A percentile compares a stretch with the other conserved stretches of the same genome.
Conservation (phyloP, 2,329 filamentous ascomycete genomes). For the Verticillium nubilum region DNA sequence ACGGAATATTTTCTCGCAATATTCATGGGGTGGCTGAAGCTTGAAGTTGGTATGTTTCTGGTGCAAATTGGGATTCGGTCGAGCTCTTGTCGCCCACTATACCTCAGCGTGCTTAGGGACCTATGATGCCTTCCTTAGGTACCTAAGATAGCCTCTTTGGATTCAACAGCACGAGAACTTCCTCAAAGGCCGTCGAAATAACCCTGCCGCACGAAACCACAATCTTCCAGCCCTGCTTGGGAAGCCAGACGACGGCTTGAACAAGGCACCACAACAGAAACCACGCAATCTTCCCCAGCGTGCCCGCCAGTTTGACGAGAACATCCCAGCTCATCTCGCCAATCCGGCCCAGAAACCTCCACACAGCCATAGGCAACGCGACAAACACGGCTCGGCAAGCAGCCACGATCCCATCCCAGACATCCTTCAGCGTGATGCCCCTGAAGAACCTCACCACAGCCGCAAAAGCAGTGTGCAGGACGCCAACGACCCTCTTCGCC, state of each 20-base stretch:
- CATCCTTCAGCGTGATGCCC: constrained; percentile 30
- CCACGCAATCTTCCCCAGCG: constrained; percentile 12
- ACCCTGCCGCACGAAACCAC: constrained; percentile 22
- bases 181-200: constrained; percentile 23
- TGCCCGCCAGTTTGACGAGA: not conserved
- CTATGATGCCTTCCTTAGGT: too few species aligned
- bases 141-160: constrained; percentile 23
- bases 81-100: too few species aligned
- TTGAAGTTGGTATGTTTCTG: too few species aligned
- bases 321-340: constrained; percentile 22
- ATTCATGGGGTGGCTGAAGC: too few species aligned
- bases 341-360: constrained; percentile 20
- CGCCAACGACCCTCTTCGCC: constrained; percentile 20
- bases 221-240: constrained; percentile 24
- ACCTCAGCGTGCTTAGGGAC: too few species aligned
- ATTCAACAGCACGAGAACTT: constrained; percentile 28
- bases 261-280: constrained; percentile 21
- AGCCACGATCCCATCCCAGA: constrained; percentile 27
- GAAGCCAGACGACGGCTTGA: constrained; percentile 20
- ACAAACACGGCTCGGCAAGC: constrained; percentile 26
- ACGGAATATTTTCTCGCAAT: too few species aligned
- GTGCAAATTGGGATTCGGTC: too few species aligned
- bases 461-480: constrained; percentile 27
- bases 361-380: constrained; percentile 20
- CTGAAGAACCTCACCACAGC: constrained; percentile 28